Conservation (phyloP, 2,329 filamentous ascomycete species). For the Talaromyces sp. region DNA sequence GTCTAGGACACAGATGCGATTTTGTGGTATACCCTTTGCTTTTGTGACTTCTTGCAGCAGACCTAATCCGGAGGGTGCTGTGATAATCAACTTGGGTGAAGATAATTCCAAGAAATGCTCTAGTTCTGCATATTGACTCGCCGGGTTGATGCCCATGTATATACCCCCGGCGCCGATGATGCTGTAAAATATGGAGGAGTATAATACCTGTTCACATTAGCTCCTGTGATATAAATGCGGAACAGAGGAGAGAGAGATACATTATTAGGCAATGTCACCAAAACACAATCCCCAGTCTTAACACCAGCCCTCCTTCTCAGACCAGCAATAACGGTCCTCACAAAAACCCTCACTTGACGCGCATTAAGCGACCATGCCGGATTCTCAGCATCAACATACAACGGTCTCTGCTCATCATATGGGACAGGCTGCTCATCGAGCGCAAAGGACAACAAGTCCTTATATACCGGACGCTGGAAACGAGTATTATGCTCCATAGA, state of each 20-base stretch:
- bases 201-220: slow-evolving; percentile 33
- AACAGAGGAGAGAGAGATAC: slow-evolving; percentile 25
- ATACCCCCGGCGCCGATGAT: slow-evolving; percentile 49
- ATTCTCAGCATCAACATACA: slow-evolving; percentile 46
- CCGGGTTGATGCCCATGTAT: slow-evolving; percentile 54
- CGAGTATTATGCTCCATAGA: not conserved
- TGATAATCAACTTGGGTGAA: slow-evolving; percentile 49
- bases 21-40: slow-evolving; percentile 12
- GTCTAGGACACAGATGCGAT: slow-evolving; percentile 21
- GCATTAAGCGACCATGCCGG: slow-evolving; percentile 39
- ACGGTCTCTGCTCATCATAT: slow-evolving; percentile 39
- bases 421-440: slow-evolving; percentile 35
- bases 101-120: slow-evolving; percentile 48
- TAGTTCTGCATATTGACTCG: slow-evolving; percentile 49
- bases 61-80: slow-evolving; percentile 39
- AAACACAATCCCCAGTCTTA: slow-evolving; percentile 43
- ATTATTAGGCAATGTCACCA: slow-evolving; percentile 44
- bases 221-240: not conserved
- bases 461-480: slow-evolving; percentile 25
- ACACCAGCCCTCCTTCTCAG: slow-evolving; percentile 38
- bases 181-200: slow-evolving; percentile 39
- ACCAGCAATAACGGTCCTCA: slow-evolving; percentile 43
- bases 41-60: slow-evolving; percentile 24
- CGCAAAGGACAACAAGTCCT: slow-evolving; percentile 45
- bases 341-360: slow-evolving; percentile 34